Conservation (phyloP, 768 basidiomycete genomes). For the Suillus cothurnatus region DNA sequence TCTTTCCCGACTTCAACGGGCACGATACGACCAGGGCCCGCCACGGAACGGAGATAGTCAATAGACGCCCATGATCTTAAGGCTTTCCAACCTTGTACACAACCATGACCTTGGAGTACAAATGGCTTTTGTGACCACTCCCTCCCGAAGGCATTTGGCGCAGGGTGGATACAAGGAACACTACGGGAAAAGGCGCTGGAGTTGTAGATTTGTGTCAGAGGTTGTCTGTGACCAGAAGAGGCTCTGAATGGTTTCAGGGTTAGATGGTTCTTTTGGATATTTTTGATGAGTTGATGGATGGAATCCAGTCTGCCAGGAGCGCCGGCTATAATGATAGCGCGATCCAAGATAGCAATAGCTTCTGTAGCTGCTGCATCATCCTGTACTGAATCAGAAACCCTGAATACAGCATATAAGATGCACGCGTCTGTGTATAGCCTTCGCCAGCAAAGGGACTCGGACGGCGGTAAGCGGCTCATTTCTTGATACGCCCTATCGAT, state of each 20-base stretch:
- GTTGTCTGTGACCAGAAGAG: slow-evolving; percentile 2
- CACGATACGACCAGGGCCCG: slow-evolving; percentile 82
- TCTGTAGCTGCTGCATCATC: slow-evolving; percentile 34
- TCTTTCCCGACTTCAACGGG: slow-evolving; percentile 90
- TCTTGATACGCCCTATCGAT: slow-evolving; percentile 48
- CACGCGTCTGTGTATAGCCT: slow-evolving; percentile 77
- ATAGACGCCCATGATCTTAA: slow-evolving; percentile 69
- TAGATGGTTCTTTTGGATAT: slow-evolving; percentile 50
- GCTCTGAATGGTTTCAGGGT: slow-evolving; percentile 5
- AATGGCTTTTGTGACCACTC: slow-evolving; percentile 59
- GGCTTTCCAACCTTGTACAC: slow-evolving; percentile 79
- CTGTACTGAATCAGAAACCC: slow-evolving; percentile 20
- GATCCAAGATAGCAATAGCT: slow-evolving; percentile 68
- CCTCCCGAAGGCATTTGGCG: slow-evolving; percentile 67
- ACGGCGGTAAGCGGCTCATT: slow-evolving; percentile 45
- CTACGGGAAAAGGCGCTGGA: slow-evolving; percentile 14
- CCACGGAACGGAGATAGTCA: slow-evolving; percentile 66
- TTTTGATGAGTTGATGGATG: slow-evolving; percentile 61
- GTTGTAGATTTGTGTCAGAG: slow-evolving; percentile 10
- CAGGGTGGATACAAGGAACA: slow-evolving; percentile 44
- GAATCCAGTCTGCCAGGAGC: slow-evolving; percentile 67
- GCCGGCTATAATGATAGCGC: slow-evolving; percentile 83
- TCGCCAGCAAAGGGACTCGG: slow-evolving; percentile 52
- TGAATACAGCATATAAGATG: slow-evolving; percentile 55
- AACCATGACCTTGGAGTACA: slow-evolving; percentile 54